Evolutionary conservation across 2,329 filamentous ascomycete species (phyloP).

Genomic region (Alternaria metachromatica): DNA sequence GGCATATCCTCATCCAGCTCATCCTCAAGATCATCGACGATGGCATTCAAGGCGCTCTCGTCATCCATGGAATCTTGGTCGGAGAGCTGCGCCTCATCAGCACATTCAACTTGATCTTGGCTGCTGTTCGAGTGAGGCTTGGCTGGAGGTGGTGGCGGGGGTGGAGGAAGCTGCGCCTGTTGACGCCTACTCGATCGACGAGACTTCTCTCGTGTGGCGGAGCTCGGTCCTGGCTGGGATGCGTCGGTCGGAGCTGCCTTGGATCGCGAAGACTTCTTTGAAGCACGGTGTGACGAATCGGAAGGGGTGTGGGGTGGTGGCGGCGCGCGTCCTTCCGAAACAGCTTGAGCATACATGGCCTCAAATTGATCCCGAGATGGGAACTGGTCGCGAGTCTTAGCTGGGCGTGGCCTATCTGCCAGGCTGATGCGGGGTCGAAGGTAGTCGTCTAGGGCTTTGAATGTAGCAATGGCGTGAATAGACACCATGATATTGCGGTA

Average conservation of each 20-base stretch:
- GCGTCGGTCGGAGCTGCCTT: constrained; percentile 50
- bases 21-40: constrained; percentile 90
- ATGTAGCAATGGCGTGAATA: constrained; percentile 97
- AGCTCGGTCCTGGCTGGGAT: constrained; percentile 53
- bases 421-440: constrained; percentile 86
- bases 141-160: constrained; percentile 59
- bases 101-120: constrained; percentile 80
- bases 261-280: constrained; percentile 40
- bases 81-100: constrained; percentile 85
- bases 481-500: constrained; percentile 98
- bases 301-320: constrained; percentile 47
- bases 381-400: constrained; percentile 67
- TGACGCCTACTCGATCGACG: constrained; percentile 69
- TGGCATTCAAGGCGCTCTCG: constrained; percentile 72
- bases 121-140: constrained; percentile 42
- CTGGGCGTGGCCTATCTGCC: constrained; percentile 71
- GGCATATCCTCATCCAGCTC: constrained; percentile 72
- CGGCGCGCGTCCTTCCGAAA: constrained; percentile 52
- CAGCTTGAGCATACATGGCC: constrained; percentile 74
- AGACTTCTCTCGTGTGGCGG: constrained; percentile 65
- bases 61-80: constrained; percentile 75
- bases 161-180: constrained; percentile 58
- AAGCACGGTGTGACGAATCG: constrained; percentile 39
- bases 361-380: constrained; percentile 66
- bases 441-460: constrained; percentile 96